Evolutionary conservation across 2,329 filamentous ascomycete species (phyloP).

Genomic region (Exserohilum turcica): DNA sequence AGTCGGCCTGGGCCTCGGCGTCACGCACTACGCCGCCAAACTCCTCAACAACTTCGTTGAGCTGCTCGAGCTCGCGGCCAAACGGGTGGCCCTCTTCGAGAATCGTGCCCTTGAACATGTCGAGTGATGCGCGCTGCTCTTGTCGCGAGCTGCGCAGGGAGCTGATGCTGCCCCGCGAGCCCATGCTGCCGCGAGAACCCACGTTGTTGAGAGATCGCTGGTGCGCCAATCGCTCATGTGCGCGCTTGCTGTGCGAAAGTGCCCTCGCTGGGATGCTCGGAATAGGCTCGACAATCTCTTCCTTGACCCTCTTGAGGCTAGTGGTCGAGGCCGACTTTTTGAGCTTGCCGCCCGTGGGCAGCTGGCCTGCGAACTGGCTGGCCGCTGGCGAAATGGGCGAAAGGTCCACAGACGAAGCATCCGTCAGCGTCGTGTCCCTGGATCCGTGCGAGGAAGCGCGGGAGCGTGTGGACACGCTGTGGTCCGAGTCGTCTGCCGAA

Average conservation of each 20-base stretch:
- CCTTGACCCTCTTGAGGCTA: slow-evolving; percentile 36
- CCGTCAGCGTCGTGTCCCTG: slow-evolving; percentile 68
- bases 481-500: slow-evolving; percentile 73
- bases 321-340: slow-evolving; percentile 49
- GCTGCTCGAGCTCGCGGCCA: slow-evolving; percentile 85
- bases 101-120: slow-evolving; percentile 49
- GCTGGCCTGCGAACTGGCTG: slow-evolving; percentile 63
- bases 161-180: slow-evolving; percentile 54
- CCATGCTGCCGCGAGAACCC: slow-evolving; percentile 18
- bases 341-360: slow-evolving; percentile 57
- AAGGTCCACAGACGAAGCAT: slow-evolving; percentile 60
- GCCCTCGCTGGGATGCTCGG: slow-evolving; percentile 78
- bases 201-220: slow-evolving; percentile 63
- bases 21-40: slow-evolving; percentile 66
- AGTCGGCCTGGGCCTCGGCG: slow-evolving; percentile 73
- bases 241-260: slow-evolving; percentile 86
- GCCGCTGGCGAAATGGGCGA: slow-evolving; percentile 58
- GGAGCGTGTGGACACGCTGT: slow-evolving; percentile 55
- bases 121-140: slow-evolving; percentile 57
- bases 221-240: slow-evolving; percentile 75
- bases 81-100: slow-evolving; percentile 70
- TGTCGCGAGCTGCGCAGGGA: slow-evolving; percentile 61
- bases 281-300: slow-evolving; percentile 49
- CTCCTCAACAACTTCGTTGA: slow-evolving; percentile 91
- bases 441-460: slow-evolving; percentile 55